A percentile compares a stretch with the other conserved stretches of the same genome.
These are phyloP conservation scores for Mucor sp. DNA, from an alignment of 371 early-diverging fungal genomes.

Conservation along the genomic window DNA sequence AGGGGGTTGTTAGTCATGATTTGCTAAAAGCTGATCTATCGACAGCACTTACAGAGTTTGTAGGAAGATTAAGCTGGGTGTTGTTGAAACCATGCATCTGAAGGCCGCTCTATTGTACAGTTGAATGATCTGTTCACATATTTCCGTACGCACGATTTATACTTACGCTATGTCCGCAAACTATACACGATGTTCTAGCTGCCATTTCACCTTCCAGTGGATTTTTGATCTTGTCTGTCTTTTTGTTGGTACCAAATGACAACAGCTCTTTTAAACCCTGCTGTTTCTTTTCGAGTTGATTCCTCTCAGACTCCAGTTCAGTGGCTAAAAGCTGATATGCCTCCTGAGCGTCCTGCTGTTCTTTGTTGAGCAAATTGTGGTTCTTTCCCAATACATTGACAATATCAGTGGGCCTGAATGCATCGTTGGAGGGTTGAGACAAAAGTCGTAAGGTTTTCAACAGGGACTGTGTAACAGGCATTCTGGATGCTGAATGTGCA, in stretches of 20 bases:
- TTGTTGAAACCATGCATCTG: conserved; percentile 58
- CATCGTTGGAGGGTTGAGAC: conserved; percentile 23
- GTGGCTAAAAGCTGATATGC: conserved; percentile 80
- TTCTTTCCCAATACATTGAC: conserved; percentile 23
- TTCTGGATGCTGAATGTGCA: not conserved
- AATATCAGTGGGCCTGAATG: conserved; percentile 40
- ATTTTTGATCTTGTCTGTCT: conserved; percentile 27
- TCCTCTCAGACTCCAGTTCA: conserved; percentile 69
- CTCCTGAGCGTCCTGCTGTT: conserved; percentile 94
- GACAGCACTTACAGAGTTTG: conserved; percentile 17
- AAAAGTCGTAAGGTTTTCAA: conserved; percentile 36
- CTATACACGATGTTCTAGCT: conserved; percentile 70
- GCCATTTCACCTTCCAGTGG: conserved; percentile 76
- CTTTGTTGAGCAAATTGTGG: conserved; percentile 56
- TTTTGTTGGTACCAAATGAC: not conserved
- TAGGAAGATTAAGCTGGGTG: conserved; percentile 66
- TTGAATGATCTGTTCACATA: not conserved
- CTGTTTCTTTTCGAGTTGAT: conserved; percentile 7
- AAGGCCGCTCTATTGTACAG: not conserved
- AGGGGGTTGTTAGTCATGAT: not conserved
- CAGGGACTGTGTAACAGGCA: conserved; percentile 40
- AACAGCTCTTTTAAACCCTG: conserved; percentile 18
- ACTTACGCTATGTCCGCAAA: conserved; percentile 74
- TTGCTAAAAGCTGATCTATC: not conserved
- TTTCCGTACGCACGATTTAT: not conserved